Evolutionary conservation across 2,329 filamentous ascomycete species (phyloP).

Genomic region (Sclerotinia spermophila): DNA sequence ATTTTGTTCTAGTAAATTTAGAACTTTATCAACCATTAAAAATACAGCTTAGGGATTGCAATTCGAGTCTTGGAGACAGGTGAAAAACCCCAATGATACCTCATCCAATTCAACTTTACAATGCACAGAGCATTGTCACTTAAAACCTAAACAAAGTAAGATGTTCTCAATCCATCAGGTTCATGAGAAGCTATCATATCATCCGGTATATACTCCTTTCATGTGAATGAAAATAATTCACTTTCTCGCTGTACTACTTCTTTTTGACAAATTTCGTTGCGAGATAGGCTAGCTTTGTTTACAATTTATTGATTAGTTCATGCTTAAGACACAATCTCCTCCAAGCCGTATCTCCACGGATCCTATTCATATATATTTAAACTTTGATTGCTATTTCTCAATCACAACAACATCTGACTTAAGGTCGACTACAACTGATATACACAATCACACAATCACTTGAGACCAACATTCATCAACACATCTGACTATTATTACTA

Average conservation of each 20-base stretch:
- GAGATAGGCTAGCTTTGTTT: not conserved
- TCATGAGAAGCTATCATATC: not conserved
- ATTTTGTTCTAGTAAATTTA: too few species aligned
- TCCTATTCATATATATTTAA: not conserved
- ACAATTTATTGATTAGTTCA: not conserved
- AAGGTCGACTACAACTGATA: accelerated
- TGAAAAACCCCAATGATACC: too few species aligned
- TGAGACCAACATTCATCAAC: not conserved
- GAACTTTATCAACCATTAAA: too few species aligned
- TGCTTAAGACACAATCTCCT: not conserved
- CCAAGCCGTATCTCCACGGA: not conserved
- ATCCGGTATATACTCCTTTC: not conserved
- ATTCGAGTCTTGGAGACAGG: too few species aligned
- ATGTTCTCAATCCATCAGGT: not conserved
- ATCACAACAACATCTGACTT: not conserved
- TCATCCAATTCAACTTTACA: too few species aligned
- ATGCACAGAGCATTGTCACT: too few species aligned
- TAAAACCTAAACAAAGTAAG: too few species aligned
- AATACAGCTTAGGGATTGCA: too few species aligned
- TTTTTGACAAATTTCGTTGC: not conserved
- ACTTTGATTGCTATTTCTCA: not conserved
- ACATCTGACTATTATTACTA: not conserved
- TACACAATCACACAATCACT: not conserved
- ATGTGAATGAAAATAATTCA: not conserved
- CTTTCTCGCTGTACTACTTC: not conserved